A percentile compares a stretch with the other conserved stretches of the same genome.
Conservation (phyloP, 1,139 yeast species). For the Meyerozyma guilliermondii region DNA sequence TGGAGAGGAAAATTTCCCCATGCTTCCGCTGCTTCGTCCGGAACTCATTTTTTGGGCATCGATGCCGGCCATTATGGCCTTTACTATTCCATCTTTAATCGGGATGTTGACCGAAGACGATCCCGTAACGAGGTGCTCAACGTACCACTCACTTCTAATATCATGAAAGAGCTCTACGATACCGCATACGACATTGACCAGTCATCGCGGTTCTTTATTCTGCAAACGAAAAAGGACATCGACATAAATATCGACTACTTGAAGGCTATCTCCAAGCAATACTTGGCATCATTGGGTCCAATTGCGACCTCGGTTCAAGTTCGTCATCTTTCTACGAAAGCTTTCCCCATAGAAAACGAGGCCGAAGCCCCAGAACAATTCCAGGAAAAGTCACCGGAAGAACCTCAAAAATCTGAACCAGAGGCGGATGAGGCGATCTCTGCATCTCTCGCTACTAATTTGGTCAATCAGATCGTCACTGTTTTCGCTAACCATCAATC, state of each 20-base stretch:
- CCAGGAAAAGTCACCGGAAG: neutral
- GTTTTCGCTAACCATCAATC: slow-evolving; percentile 12
- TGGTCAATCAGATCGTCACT: slow-evolving; percentile 15
- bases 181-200: slow-evolving; percentile 1
- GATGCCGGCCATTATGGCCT: slow-evolving; percentile 43
- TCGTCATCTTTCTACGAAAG: neutral
- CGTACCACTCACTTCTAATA: slow-evolving; percentile 1
- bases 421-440: neutral
- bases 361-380: neutral
- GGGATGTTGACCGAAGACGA: slow-evolving; percentile 25
- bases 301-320: neutral
- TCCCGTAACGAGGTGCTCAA: neutral
- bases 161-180: neutral
- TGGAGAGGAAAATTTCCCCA: slow-evolving; percentile 32
- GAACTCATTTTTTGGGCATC: slow-evolving; percentile 24
- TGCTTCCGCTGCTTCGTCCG: slow-evolving; percentile 19
- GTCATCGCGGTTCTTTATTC: slow-evolving; percentile 23
- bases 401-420: neutral
- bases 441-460: slow-evolving; percentile 18
- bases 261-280: slow-evolving; percentile 15
- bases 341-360: neutral
- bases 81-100: slow-evolving; percentile 38
- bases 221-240: slow-evolving; percentile 26
- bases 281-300: slow-evolving; percentile 14
- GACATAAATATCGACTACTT: slow-evolving; percentile 19